Conservation (phyloP, 768 basidiomycete species). For the Wakefieldia striispora region DNA sequence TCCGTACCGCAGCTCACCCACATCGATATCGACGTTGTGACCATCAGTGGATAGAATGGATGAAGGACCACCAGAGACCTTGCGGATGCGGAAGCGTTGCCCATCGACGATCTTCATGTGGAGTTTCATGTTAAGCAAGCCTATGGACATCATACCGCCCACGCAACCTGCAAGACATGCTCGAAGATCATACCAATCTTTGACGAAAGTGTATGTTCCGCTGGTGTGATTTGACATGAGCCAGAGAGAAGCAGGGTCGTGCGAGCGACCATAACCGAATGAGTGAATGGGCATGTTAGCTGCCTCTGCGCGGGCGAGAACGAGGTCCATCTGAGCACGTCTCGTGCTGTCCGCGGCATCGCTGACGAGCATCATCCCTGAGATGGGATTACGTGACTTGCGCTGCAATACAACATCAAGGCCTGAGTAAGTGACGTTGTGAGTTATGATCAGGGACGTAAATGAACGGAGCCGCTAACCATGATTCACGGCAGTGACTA, state of each 20-base stretch:
- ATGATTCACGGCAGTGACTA: constrained; percentile 97
- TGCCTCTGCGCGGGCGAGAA: constrained; percentile 94
- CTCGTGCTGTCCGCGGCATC: constrained; percentile 91
- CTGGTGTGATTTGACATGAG: constrained; percentile 97
- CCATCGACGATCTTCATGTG: constrained; percentile 93
- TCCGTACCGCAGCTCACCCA: constrained; percentile 93
- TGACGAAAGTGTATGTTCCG: constrained; percentile 97
- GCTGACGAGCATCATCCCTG: constrained; percentile 90
- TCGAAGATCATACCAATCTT: constrained; percentile 96
- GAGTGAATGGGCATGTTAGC: constrained; percentile 97
- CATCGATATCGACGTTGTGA: constrained; percentile 91
- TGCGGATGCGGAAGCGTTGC: constrained; percentile 88
- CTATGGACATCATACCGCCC: constrained; percentile 96
- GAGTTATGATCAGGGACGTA: not conserved
- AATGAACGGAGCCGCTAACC: constrained; percentile 41
- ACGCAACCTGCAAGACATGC: constrained; percentile 91
- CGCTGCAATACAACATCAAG: constrained; percentile 94
- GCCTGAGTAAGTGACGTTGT: constrained; percentile 39
- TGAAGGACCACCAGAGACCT: constrained; percentile 87
- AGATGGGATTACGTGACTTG: constrained; percentile 84
- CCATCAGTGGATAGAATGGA: constrained; percentile 90
- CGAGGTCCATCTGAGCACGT: constrained; percentile 96
- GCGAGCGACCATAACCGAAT: constrained; percentile 94
- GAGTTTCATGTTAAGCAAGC: constrained; percentile 87
- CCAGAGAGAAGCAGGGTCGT: constrained; percentile 98